These are phyloP conservation scores for Hymenoscyphus salicellus DNA, from an alignment of 2,329 filamentous ascomycete species.

Conservation along the genomic window DNA sequence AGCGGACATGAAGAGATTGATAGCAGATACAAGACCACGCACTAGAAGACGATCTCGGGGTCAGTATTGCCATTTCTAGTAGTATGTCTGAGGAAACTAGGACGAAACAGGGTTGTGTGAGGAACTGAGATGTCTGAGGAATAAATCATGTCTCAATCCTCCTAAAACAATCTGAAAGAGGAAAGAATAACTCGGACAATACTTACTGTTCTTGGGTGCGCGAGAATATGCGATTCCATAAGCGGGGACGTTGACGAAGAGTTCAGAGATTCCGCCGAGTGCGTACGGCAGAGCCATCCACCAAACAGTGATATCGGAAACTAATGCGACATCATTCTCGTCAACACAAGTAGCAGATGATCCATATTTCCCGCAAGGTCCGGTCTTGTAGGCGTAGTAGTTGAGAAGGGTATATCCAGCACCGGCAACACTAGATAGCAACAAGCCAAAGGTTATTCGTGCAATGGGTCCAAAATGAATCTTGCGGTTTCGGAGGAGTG, in stretches of 20 bases:
- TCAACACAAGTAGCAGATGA: slow-evolving; percentile 15
- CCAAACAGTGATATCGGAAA: slow-evolving; percentile 47
- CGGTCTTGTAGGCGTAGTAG: slow-evolving; percentile 60
- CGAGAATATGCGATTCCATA: slow-evolving; percentile 52
- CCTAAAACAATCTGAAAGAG: no score
- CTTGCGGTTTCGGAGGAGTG: slow-evolving; percentile 58
- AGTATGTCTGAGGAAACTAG: no score
- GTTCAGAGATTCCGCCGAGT: slow-evolving; percentile 46
- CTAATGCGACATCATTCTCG: slow-evolving; percentile 12
- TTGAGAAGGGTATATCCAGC: slow-evolving; percentile 54
- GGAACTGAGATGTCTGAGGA: no score
- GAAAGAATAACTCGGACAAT: no score
- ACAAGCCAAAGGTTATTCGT: slow-evolving; percentile 69
- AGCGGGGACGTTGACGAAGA: slow-evolving; percentile 51
- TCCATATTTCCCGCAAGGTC: slow-evolving; percentile 53
- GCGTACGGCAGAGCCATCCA: slow-evolving; percentile 55
- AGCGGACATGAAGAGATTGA: slow-evolving; percentile 47
- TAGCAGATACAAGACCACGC: slow-evolving; percentile 48
- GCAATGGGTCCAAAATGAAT: slow-evolving; percentile 71
- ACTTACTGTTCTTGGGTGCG: slow-evolving; percentile 48
- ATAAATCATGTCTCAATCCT: no score
- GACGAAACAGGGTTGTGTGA: no score
- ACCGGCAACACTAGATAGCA: slow-evolving; percentile 60
- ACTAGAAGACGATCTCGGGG: no score
- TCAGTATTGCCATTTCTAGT: no score